Base-by-base conservation (phyloP, 208 protist species). In the Naegleria fowleri region DNA sequence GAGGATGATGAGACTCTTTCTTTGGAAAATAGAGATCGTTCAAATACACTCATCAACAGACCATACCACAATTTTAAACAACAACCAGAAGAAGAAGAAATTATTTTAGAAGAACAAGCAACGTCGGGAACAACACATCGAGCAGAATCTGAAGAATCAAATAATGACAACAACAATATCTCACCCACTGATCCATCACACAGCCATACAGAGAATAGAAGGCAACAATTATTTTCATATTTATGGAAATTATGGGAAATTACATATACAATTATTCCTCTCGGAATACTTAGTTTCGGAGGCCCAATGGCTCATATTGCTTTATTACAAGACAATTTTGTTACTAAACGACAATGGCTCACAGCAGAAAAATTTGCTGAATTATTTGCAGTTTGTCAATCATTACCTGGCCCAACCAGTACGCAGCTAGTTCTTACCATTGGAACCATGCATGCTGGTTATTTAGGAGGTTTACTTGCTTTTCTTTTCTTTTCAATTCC, bases 181-280 rank as follows among this genome's bases (percentile, higher is more conserved):
- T n/a, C n/a, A n/a, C n/a, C n/a, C n/a, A n/a, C n/a, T n/a, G n/a
- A n/a, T n/a, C n/a, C n/a, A n/a, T n/a, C n/a, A n/a, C n/a, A n/a
- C n/a, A n/a, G n/a, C n/a, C n/a, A n/a, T n/a, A n/a, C n/a, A n/a
- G n/a, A n/a, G 19, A 29, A 67, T 13, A 67, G 19, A 67, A 29
- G 19, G 3, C 22, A 29, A 67, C 19, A 67, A 67, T 15, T 29
- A 67, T 13, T 67, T 67, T 67, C 55, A 29, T 67, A 67, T 79
- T 79, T 79, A 79, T 79, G 19, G n/a, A 79, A 79, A 79, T 36
- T 79, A 79, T 79, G 67, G 67, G 67, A 79, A 36, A 36, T 79
- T 36, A 79, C 67, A 79, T 36, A 11, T 13, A 13, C 67, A 33
- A 79, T 79, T 7, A 36, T 79, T 36, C 67, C 67, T 79, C n/a